A percentile compares a stretch with the other conserved stretches of the same genome.
phyloP scores from a whole-genome alignment of 768 basidiomycete species.

The Punctularia strigosozonata region DNA sequence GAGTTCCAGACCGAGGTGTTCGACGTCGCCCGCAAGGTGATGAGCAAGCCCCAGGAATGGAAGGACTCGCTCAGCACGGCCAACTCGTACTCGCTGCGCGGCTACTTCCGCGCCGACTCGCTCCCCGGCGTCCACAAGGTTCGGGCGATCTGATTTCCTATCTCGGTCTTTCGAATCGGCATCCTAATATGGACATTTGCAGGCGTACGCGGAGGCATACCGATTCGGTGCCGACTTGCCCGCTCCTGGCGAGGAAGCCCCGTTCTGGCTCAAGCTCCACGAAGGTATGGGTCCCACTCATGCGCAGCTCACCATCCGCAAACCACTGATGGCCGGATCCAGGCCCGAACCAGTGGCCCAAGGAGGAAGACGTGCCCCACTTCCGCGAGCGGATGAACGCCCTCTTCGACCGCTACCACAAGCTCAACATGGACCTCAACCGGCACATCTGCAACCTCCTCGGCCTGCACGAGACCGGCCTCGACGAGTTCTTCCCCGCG shows the following conservation, averaged over 20 bases:
- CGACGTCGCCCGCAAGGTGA: slow-evolving; percentile 11
- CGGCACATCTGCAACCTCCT: slow-evolving; percentile 17
- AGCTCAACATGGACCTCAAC: slow-evolving; percentile 18
- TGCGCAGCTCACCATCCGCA: background rate
- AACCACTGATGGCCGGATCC: background rate
- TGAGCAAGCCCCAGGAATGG: slow-evolving; percentile 15
- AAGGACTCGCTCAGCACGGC: slow-evolving; percentile 15
- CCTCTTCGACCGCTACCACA: slow-evolving; percentile 16
- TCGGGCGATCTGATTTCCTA: background rate
- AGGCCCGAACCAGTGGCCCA: slow-evolving; percentile 22
- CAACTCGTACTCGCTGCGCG: slow-evolving; percentile 15
- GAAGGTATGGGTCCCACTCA: slow-evolving; percentile 13
- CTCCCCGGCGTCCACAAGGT: slow-evolving; percentile 16
- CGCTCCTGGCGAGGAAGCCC: slow-evolving; percentile 12
- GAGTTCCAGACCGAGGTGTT: slow-evolving; percentile 14
- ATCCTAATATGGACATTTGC: background rate
- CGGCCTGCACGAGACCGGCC: slow-evolving; percentile 9
- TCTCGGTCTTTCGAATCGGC: background rate
- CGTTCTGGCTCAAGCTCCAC: slow-evolving; percentile 19
- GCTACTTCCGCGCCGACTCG: slow-evolving; percentile 17
- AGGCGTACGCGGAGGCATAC: slow-evolving; percentile 20
- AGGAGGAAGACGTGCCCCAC: slow-evolving; percentile 14
- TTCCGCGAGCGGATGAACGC: slow-evolving; percentile 16
- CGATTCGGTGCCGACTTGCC: slow-evolving; percentile 18
- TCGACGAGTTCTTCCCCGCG: slow-evolving; percentile 16